Evolutionary conservation across 176 grass and related monocot species (phyloP).

Genomic region (Ananas comosus): DNA sequence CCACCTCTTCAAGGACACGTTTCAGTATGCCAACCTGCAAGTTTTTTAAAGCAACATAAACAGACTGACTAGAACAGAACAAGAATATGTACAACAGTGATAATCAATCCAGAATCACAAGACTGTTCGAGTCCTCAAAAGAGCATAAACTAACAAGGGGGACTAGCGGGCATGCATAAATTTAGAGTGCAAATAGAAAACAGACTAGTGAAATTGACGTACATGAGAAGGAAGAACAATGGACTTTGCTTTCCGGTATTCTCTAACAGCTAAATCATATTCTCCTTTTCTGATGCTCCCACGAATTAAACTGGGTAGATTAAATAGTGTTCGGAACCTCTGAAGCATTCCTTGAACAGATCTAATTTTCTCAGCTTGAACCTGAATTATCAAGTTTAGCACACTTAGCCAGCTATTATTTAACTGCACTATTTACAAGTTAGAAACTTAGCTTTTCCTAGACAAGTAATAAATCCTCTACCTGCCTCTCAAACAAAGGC

Average conservation of each 20-base stretch:
- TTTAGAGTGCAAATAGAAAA: slow-evolving; percentile 3
- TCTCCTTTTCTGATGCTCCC: slow-evolving; percentile 94
- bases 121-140: too few relatives aligned
- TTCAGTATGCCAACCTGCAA: slow-evolving; percentile 94
- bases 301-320: slow-evolving; percentile 89
- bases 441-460: slow-evolving; percentile 6
- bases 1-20: slow-evolving; percentile 93
- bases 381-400: slow-evolving; percentile 42
- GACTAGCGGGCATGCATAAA: too few relatives aligned
- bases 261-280: slow-evolving; percentile 98
- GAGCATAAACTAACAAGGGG: too few relatives aligned
- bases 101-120: not conserved
- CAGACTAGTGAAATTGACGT: slow-evolving; percentile 1
- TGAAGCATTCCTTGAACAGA: slow-evolving; percentile 99
- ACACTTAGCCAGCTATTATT: slow-evolving; percentile 20
- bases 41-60: slow-evolving; percentile 12
- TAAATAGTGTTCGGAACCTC: slow-evolving; percentile 94
- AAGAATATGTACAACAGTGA: not conserved
- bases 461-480: slow-evolving; percentile 26
- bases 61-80: not conserved
- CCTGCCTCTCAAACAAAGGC: slow-evolving; percentile 98
- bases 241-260: slow-evolving; percentile 99
- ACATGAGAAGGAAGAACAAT: slow-evolving; percentile 99
- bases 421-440: not conserved
- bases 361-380: slow-evolving; percentile 99